Conservation (phyloP, 1,284 basidiomycete species). For the Cutaneotrichosporon sp. region DNA sequence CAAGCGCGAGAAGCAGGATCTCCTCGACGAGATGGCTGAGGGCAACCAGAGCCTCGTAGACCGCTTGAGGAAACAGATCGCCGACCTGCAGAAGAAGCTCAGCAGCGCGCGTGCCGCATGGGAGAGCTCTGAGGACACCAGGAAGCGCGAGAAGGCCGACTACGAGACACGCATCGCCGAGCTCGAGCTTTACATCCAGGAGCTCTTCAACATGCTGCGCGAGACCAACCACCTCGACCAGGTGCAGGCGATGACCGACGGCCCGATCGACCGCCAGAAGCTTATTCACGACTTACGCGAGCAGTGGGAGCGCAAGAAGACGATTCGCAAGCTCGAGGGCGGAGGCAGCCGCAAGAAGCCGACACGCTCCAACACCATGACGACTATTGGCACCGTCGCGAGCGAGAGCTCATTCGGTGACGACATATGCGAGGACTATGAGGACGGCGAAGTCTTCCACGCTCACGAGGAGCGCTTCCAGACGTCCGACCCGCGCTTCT, state of each 20-base stretch:
- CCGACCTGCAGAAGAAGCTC: constrained; percentile 77
- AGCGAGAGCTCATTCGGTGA: constrained; percentile 25
- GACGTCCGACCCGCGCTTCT: constrained; percentile 14
- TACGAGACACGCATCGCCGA: constrained; percentile 87
- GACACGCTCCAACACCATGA: constrained; percentile 3
- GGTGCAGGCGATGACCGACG: constrained; percentile 60
- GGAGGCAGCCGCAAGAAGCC: constrained; percentile 36
- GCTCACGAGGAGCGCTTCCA: constrained; percentile 44
- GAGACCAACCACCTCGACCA: constrained; percentile 76
- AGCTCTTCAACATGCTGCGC: constrained; percentile 88
- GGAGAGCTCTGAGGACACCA: constrained; percentile 70
- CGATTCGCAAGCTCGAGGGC: constrained; percentile 82
- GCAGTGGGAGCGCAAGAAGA: constrained; percentile 80
- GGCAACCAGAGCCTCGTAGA: constrained; percentile 83
- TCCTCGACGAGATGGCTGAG: constrained; percentile 78
- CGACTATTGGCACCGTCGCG: not conserved
- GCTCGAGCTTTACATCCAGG: constrained; percentile 88
- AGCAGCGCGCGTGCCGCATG: constrained; percentile 75
- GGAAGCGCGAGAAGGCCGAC: constrained; percentile 74
- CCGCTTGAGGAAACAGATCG: constrained; percentile 71
- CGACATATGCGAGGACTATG: constrained; percentile 41
- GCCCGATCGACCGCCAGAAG: constrained; percentile 71
- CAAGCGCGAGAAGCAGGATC: constrained; percentile 53
- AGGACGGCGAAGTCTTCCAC: constrained; percentile 44
- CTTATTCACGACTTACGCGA: constrained; percentile 72